Percentiles rank a stretch among this genome's conserved stretches.
Conservation (phyloP, 1,284 basidiomycete genomes). For the Heliocybe sulcata region DNA sequence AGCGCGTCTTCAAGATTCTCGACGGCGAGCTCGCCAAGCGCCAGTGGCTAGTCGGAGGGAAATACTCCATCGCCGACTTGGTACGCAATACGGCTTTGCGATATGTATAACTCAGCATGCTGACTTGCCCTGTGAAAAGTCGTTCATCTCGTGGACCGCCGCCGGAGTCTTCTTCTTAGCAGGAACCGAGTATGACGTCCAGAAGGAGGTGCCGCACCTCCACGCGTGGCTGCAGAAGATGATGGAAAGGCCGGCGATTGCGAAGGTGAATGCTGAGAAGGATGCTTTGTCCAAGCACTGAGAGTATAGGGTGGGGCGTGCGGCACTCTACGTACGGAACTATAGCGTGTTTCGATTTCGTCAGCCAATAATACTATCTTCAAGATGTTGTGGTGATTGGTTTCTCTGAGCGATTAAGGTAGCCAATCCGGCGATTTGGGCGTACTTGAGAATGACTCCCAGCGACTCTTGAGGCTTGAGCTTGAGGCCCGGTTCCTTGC, state of each 20-base stretch:
- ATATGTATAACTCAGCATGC: neutral
- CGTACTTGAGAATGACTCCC: too few species aligned
- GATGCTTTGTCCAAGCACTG: neutral
- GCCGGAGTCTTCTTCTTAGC: neutral
- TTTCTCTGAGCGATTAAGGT: too few species aligned
- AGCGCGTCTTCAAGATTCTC: conserved; percentile 23
- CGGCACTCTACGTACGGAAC: too few species aligned
- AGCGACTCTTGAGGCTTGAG: too few species aligned
- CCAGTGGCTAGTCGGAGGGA: conserved; percentile 1
- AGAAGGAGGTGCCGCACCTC: neutral
- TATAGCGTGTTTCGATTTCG: too few species aligned
- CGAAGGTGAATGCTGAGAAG: neutral
- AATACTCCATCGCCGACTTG: conserved; percentile 2
- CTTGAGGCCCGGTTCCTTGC: too few species aligned
- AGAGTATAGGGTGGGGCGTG: too few species aligned
- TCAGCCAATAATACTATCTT: too few species aligned
- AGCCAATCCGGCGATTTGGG: too few species aligned
- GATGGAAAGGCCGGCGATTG: neutral
- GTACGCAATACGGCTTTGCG: neutral
- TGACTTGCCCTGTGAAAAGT: neutral
- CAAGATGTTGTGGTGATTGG: too few species aligned
- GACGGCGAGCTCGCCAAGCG: conserved; percentile 18
- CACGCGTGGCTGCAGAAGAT: neutral
- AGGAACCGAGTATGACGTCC: neutral
- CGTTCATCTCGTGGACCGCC: neutral